Conservation (phyloP, 1,284 basidiomycete species). For the Cryptococcus sp. region DNA sequence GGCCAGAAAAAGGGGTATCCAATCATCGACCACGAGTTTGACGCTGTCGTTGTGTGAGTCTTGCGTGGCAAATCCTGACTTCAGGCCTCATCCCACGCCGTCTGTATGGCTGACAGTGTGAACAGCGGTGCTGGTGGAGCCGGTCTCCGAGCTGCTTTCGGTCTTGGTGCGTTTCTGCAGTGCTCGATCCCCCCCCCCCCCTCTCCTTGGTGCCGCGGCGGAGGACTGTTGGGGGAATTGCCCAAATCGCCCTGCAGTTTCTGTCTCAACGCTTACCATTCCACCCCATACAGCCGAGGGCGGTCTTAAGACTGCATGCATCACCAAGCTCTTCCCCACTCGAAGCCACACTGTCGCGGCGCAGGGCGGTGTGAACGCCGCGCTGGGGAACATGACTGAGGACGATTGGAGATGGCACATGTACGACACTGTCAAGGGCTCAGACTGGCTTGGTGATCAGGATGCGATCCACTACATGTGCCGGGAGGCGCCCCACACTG, state of each 20-base stretch:
- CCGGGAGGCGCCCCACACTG: constrained; percentile 87
- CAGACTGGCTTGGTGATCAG: constrained; percentile 99
- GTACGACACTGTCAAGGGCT: constrained; percentile 95
- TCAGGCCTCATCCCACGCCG: constrained; percentile 7
- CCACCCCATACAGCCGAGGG: constrained; percentile 68
- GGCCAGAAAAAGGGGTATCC: constrained; percentile 63
- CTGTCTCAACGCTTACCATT: background rate
- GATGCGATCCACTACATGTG: constrained; percentile 99
- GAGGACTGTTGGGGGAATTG: too few relatives aligned
- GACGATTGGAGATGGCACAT: constrained; percentile 92
- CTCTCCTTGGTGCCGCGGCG: too few relatives aligned
- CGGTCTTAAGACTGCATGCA: constrained; percentile 96
- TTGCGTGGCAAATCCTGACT: background rate
- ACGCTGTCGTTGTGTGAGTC: constrained; percentile 90
- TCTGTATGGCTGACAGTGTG: constrained; percentile 17
- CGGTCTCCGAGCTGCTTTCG: constrained; percentile 96
- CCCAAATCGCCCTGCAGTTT: background rate
- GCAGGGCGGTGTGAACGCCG: constrained; percentile 99
- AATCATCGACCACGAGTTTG: constrained; percentile 92
- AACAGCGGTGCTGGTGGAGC: constrained; percentile 93
- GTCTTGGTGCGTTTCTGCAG: constrained; percentile 56
- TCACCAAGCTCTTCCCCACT: constrained; percentile 99
- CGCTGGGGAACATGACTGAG: constrained; percentile 98
- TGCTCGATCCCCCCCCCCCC: background rate
- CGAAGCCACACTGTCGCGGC: constrained; percentile 98